These are phyloP conservation scores for Talaromyces pinophilus DNA, from an alignment of 2,329 filamentous ascomycete genomes.

Conservation along the genomic window DNA sequence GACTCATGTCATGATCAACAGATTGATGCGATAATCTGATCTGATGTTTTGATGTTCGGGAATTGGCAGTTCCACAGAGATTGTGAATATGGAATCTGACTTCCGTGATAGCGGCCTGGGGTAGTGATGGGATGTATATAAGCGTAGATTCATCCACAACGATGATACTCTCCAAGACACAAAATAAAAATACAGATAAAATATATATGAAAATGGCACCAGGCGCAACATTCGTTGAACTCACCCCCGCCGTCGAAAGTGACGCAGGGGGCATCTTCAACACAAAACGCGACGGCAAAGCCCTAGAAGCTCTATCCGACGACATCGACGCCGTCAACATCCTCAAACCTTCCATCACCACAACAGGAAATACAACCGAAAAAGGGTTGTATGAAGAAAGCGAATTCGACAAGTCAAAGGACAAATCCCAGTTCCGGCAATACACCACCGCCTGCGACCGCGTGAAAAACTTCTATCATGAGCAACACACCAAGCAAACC, in stretches of 20 bases:
- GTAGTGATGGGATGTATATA: slow-evolving; percentile 10
- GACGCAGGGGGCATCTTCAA: slow-evolving; percentile 1
- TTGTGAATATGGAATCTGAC: slow-evolving; percentile 17
- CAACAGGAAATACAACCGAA: slow-evolving; percentile 52
- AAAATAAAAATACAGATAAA: neutral
- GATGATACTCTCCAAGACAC: neutral
- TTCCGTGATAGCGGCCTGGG: slow-evolving; percentile 5
- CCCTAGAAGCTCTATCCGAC: slow-evolving; percentile 61
- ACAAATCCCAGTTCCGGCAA: slow-evolving; percentile 78
- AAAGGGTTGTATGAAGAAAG: slow-evolving; percentile 55
- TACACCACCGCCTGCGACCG: slow-evolving; percentile 81
- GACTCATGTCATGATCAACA: neutral
- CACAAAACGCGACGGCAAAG: slow-evolving; percentile 55
- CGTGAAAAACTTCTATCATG: slow-evolving; percentile 83
- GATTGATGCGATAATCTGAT: too few species aligned
- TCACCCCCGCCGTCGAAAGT: slow-evolving; percentile 25
- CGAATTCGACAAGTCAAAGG: slow-evolving; percentile 71
- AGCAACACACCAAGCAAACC: slow-evolving; percentile 62
- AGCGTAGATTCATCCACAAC: neutral
- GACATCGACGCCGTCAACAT: slow-evolving; percentile 63
- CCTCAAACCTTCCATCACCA: slow-evolving; percentile 46
- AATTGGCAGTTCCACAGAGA: neutral
- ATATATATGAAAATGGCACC: slow-evolving; percentile 27
- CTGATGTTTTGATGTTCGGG: neutral
- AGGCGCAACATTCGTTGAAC: slow-evolving; percentile 27